These are phyloP conservation scores for Cladophialophora yegresii DNA, from an alignment of 2,329 filamentous ascomycete genomes.

Conservation along the genomic window DNA sequence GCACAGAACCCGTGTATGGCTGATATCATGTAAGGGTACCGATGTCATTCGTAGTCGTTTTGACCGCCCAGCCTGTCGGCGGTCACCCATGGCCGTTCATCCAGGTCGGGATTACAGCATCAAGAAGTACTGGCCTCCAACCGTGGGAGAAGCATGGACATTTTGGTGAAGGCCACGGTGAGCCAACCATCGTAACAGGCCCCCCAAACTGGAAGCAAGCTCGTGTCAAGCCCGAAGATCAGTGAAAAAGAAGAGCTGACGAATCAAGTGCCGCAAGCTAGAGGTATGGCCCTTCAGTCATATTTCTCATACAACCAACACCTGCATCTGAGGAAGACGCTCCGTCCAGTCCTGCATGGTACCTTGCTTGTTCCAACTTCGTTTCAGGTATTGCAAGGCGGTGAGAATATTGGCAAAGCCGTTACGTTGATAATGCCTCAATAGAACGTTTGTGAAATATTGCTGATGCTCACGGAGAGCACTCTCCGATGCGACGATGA, in stretches of 20 bases:
- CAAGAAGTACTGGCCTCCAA: background rate
- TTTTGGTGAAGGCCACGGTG: background rate
- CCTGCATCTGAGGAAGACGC: background rate
- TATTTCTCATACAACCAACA: background rate
- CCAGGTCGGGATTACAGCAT: background rate
- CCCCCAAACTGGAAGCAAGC: background rate
- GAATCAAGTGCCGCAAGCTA: background rate
- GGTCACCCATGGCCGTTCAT: no score
- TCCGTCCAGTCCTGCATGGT: background rate
- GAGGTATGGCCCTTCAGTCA: background rate
- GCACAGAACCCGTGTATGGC: background rate
- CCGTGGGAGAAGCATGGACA: background rate
- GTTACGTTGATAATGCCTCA: constrained; percentile 13
- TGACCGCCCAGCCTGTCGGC: background rate
- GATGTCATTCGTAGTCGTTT: background rate
- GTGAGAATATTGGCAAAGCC: background rate
- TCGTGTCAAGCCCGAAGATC: background rate
- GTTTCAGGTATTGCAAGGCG: background rate
- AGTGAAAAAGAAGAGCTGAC: background rate
- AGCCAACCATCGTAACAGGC: background rate
- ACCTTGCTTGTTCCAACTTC: background rate
- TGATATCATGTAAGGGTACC: background rate
- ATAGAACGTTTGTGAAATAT: constrained; percentile 11
- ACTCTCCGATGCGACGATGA: background rate
- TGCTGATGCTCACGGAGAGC: background rate